A percentile compares a stretch with the other conserved stretches of the same genome.
phyloP scores from a whole-genome alignment of 2,329 filamentous ascomycete genomes.

The Truncatella angustata region DNA sequence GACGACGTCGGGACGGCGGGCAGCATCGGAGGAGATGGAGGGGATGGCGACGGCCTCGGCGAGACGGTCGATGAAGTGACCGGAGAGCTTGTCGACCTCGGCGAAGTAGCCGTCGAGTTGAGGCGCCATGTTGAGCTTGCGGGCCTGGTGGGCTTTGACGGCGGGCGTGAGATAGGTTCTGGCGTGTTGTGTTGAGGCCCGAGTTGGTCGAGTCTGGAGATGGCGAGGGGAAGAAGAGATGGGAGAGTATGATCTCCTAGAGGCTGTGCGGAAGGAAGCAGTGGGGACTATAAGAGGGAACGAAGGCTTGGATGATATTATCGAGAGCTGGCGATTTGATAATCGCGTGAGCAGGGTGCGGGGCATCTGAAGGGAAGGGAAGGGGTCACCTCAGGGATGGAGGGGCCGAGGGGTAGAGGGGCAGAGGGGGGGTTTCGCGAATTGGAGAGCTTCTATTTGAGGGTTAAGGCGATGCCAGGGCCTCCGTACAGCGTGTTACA shows the following conservation, averaged over 20 bases:
- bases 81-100: constrained; percentile 79
- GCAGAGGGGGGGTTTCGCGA: neutral
- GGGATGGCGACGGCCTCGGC: constrained; percentile 93
- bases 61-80: constrained; percentile 84
- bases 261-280: constrained; percentile 5
- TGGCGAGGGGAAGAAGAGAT: neutral
- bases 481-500: neutral
- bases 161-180: constrained; percentile 52
- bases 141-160: constrained; percentile 57
- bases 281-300: constrained; percentile 10
- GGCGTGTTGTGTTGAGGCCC: constrained; percentile 9
- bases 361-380: constrained; percentile 18
- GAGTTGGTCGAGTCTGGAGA: neutral
- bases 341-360: constrained; percentile 17
- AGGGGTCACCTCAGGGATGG: neutral
- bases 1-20: constrained; percentile 85
- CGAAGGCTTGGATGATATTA: constrained; percentile 6
- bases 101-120: constrained; percentile 91
- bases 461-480: neutral
- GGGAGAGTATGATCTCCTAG: neutral
- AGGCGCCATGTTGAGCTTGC: constrained; percentile 85
- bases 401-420: too few species aligned
- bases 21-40: constrained; percentile 87
- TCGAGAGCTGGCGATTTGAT: constrained; percentile 12
- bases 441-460: constrained; percentile 4